These are phyloP conservation scores for Starmerella sp. DNA, from an alignment of 805 yeast genomes.

Conservation along the genomic window DNA sequence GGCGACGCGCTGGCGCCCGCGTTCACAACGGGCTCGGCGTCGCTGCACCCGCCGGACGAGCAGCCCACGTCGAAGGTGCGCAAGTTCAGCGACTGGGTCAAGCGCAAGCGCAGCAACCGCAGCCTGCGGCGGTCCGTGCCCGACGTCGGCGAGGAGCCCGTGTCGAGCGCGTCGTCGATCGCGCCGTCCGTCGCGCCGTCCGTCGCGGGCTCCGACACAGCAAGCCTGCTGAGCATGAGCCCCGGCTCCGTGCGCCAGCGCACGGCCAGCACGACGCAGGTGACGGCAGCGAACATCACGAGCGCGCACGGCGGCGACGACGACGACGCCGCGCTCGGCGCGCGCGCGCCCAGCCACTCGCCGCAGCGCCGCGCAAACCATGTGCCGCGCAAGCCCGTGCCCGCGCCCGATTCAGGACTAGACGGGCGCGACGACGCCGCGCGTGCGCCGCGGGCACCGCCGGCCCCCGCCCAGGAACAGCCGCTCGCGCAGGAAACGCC, in stretches of 20 bases:
- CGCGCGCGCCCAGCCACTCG: not conserved
- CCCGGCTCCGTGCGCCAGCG: conserved; percentile 3
- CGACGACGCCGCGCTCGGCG: not conserved
- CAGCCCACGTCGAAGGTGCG: conserved; percentile 1
- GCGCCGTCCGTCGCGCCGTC: no score
- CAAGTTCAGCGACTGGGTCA: conserved; percentile 9
- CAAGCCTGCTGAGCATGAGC: conserved; percentile 1
- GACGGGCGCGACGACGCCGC: no score
- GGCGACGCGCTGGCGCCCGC: no score
- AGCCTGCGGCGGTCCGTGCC: not conserved
- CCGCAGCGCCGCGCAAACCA: not conserved
- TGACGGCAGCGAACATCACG: conserved; percentile 5
- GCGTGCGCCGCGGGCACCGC: no score
- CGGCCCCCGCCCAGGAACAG: no score
- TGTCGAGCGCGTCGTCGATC: not conserved
- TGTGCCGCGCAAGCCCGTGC: conserved; percentile 5
- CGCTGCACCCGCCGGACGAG: no score
- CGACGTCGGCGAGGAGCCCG: not conserved
- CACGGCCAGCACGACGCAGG: conserved; percentile 8
- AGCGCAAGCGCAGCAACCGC: conserved; percentile 6
- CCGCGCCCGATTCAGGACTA: no score
- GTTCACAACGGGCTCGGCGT: not conserved
- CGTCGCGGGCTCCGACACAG: not conserved
- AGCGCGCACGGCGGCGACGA: not conserved
- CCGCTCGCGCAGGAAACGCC: no score